phyloP scores from a whole-genome alignment of 2,329 filamentous ascomycete species.

The Parafenestella ontariensis region DNA sequence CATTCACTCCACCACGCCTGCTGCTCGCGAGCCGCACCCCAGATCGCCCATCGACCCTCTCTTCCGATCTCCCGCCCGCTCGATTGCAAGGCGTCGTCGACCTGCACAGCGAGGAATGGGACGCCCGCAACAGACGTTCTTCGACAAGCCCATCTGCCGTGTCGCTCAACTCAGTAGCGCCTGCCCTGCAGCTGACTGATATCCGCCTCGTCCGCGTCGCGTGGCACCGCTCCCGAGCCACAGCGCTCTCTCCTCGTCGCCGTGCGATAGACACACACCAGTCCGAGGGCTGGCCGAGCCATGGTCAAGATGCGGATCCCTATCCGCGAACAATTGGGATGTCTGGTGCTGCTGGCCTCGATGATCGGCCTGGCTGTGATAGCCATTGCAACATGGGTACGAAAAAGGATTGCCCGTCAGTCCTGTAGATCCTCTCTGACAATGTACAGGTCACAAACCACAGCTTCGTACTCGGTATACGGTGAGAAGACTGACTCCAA shows the following conservation, averaged over 20 bases:
- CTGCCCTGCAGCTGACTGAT: conserved; percentile 23
- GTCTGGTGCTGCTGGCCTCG: conserved; percentile 77
- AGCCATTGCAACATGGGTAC: conserved; percentile 72
- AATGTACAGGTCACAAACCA: conserved; percentile 63
- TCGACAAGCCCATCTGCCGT: conserved; percentile 17
- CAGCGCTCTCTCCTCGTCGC: conserved; percentile 10
- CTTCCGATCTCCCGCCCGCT: conserved; percentile 5
- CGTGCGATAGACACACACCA: not conserved
- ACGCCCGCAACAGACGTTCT: conserved; percentile 16
- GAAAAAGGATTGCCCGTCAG: not conserved
- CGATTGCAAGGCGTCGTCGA: not conserved
- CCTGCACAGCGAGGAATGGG: conserved; percentile 36
- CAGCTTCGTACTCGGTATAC: conserved; percentile 65
- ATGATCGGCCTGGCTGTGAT: conserved; percentile 79
- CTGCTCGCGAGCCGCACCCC: conserved; percentile 8
- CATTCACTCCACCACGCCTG: conserved; percentile 18
- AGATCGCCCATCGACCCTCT: conserved; percentile 8
- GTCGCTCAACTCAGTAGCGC: conserved; percentile 13
- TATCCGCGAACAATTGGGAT: conserved; percentile 85
- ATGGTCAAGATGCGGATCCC: conserved; percentile 76
- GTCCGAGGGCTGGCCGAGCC: conserved; percentile 4
- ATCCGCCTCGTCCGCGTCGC: conserved; percentile 4
- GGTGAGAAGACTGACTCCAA: conserved; percentile 38
- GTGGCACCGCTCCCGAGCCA: conserved; percentile 1
- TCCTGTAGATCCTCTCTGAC: conserved; percentile 8